These are phyloP conservation scores for Plantago ovata DNA, from an alignment of 257 asterid genomes.

Conservation along the genomic window DNA sequence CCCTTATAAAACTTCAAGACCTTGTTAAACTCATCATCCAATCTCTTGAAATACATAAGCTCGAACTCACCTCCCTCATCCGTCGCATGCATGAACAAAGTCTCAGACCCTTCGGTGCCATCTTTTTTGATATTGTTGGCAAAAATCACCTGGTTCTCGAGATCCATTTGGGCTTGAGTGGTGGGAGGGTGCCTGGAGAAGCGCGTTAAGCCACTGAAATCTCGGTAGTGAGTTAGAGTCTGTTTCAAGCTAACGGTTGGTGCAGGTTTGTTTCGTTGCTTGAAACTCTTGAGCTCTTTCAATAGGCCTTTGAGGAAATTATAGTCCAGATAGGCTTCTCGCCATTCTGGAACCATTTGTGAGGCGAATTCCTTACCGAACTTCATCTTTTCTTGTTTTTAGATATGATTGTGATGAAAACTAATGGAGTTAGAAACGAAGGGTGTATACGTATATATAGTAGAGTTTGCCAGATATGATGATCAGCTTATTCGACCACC, in stretches of 20 bases:
- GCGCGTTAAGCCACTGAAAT: constrained; percentile 44
- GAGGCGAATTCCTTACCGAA: constrained; percentile 42
- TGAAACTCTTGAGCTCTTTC: constrained; percentile 33
- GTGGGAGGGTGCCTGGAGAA: not conserved
- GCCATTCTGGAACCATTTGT: constrained; percentile 58
- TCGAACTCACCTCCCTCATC: constrained; percentile 35
- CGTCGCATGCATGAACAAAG: constrained; percentile 16
- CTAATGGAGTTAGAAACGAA: no score
- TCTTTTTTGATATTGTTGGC: constrained; percentile 8
- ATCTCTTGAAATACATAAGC: constrained; percentile 29
- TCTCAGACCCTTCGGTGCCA: constrained; percentile 17
- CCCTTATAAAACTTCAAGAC: constrained; percentile 33
- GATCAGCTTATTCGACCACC: no score
- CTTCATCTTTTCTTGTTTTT: constrained; percentile 41
- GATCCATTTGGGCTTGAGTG: not conserved
- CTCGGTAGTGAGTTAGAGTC: constrained; percentile 27
- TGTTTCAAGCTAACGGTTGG: constrained; percentile 20
- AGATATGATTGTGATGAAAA: no score
- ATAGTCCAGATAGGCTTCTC: constrained; percentile 49
- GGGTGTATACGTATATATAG: no score
- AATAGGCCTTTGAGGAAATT: constrained; percentile 23
- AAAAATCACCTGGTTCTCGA: constrained; percentile 20
- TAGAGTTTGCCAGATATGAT: no score
- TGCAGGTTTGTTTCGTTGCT: constrained; percentile 9
- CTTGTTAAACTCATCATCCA: constrained; percentile 46